Conservation (phyloP, 1,284 basidiomycete genomes). For the Prillingera fragicola region DNA sequence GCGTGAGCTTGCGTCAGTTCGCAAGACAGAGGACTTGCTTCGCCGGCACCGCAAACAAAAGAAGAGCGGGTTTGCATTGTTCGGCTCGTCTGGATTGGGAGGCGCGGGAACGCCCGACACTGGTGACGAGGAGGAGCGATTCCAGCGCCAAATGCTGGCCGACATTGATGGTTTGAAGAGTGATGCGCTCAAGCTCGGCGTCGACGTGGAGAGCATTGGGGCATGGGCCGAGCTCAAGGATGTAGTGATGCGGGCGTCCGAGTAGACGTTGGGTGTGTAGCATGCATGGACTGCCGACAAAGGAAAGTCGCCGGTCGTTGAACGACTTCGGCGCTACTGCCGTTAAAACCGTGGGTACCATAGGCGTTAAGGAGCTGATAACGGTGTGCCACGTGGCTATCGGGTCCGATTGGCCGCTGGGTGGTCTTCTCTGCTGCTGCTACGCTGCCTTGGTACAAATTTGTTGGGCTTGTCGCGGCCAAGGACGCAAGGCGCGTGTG, state of each 20-base stretch:
- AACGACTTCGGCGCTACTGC: too few species aligned
- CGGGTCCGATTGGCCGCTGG: too few species aligned
- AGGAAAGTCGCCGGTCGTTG: too few species aligned
- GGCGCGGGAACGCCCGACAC: constrained; percentile 12
- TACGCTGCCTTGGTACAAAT: too few species aligned
- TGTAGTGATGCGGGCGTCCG: constrained; percentile 34
- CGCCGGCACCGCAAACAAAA: constrained; percentile 78
- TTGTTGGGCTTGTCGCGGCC: too few species aligned
- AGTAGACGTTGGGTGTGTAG: constrained; percentile 14
- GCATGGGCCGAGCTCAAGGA: constrained; percentile 43
- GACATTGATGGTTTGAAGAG: constrained; percentile 76
- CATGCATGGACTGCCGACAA: too few species aligned
- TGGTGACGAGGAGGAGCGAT: constrained; percentile 54
- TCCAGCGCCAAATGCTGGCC: constrained; percentile 74
- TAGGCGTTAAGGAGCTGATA: neutral
- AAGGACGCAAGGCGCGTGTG: too few species aligned
- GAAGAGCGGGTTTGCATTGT: constrained; percentile 65
- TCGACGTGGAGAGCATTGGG: constrained; percentile 55
- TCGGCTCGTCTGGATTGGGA: constrained; percentile 48
- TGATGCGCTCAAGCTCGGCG: constrained; percentile 64
- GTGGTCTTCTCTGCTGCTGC: too few species aligned
- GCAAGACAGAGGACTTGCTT: constrained; percentile 83
- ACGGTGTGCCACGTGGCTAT: constrained; percentile 1
- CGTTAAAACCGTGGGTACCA: too few species aligned
- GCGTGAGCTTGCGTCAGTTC: constrained; percentile 67